phyloP scores from a whole-genome alignment of 768 basidiomycete species.

The Cyathus striatus region DNA sequence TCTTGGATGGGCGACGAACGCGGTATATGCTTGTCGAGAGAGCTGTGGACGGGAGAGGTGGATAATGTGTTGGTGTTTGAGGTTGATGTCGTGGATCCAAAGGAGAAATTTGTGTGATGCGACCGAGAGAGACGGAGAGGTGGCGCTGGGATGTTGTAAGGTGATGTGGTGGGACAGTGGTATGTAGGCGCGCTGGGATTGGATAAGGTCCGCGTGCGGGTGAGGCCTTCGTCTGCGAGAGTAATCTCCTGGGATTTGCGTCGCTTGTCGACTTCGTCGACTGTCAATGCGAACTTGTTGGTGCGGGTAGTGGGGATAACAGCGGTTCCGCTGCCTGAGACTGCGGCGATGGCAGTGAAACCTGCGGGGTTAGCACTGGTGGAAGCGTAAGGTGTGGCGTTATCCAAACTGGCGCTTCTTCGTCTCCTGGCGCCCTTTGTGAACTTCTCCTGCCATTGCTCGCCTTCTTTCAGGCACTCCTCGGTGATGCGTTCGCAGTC shows the following conservation, averaged over 20 bases:
- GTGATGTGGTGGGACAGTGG: constrained; percentile 12
- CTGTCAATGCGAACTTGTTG: constrained; percentile 33
- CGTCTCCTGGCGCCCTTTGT: constrained; percentile 56
- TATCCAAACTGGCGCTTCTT: constrained; percentile 41
- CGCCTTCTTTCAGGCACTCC: constrained; percentile 46
- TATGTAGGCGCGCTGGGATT: constrained; percentile 3
- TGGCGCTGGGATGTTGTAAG: constrained; percentile 5
- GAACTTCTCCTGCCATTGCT: constrained; percentile 60
- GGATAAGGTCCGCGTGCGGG: constrained; percentile 4
- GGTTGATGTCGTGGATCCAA: constrained; percentile 6
- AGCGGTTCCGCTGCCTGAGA: constrained; percentile 1
- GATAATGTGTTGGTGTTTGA: constrained; percentile 4
- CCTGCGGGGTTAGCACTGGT: background rate
- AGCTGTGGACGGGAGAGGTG: background rate
- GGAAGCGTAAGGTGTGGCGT: constrained; percentile 18
- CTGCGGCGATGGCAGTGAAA: constrained; percentile 7
- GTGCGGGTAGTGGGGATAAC: constrained; percentile 4
- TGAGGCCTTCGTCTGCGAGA: constrained; percentile 9
- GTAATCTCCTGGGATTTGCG: constrained; percentile 37
- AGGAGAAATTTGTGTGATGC: constrained; percentile 8
- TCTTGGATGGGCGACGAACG: constrained; percentile 40
- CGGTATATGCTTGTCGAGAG: constrained; percentile 8
- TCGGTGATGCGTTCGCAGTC: constrained; percentile 60
- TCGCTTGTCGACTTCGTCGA: constrained; percentile 63
- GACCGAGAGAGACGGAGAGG: constrained; percentile 5